A percentile compares a stretch with the other conserved stretches of the same genome.
phyloP scores from a whole-genome alignment of 371 early-diverging fungal species.

The Mortierella sp. region DNA sequence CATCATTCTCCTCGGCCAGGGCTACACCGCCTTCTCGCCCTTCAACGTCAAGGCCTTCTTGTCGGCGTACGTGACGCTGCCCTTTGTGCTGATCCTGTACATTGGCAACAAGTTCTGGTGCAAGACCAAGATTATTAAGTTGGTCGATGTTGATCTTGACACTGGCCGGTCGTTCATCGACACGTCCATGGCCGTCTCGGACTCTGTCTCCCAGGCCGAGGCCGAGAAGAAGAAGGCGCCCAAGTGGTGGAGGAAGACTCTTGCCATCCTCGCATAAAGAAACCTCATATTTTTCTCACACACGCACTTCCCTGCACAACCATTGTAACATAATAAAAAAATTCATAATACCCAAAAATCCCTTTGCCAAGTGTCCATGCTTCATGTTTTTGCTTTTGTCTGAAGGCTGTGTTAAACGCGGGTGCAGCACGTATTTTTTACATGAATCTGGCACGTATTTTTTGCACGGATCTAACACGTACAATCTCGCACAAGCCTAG shows the following conservation, averaged over 20 bases:
- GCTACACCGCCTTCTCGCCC: conserved; percentile 62
- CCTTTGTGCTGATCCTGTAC: conserved; percentile 57
- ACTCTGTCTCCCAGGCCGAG: background rate
- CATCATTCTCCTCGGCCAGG: conserved; percentile 76
- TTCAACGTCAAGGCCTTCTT: conserved; percentile 48
- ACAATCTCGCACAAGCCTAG: too few relatives aligned
- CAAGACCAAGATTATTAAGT: conserved; percentile 65
- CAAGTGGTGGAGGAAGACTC: background rate
- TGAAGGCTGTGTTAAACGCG: background rate
- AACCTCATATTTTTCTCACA: background rate
- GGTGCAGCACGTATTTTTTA: too few relatives aligned
- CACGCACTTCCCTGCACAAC: background rate
- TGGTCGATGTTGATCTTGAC: conserved; percentile 71
- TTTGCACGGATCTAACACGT: too few relatives aligned
- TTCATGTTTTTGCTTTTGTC: background rate
- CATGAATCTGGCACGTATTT: too few relatives aligned
- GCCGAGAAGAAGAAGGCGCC: background rate
- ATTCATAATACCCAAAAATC: background rate
- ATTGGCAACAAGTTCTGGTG: conserved; percentile 69
- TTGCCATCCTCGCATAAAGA: background rate
- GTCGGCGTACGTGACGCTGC: conserved; percentile 56
- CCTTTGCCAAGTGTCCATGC: background rate
- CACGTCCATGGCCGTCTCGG: background rate
- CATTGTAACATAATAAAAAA: background rate
- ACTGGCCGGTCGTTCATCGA: conserved; percentile 55